Base-by-base conservation (phyloP, 495 filamentous ascomycete genomes). In the Aspergillus hancockii region DNA sequence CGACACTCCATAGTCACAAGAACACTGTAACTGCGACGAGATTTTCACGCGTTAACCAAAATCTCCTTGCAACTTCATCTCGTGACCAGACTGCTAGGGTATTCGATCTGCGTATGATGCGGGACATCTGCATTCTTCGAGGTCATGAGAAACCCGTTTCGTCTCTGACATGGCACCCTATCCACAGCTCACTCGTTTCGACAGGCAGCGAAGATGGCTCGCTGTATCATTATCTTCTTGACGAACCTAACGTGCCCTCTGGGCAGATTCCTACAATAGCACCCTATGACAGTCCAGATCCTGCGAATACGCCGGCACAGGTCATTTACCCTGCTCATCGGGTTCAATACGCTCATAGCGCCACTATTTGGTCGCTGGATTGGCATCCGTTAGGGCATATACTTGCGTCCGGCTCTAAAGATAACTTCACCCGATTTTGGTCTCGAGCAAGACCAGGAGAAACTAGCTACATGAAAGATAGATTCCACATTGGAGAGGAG, bases 381-480 rank as follows among this genome's bases (percentile, higher is more conserved):
- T 98, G 94, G 90, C 94, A 98, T 66, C 94, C 94, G 1, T 79
- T 97, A 0, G 94, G 94, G 21, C 94, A 98, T 66, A 93, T 98
- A 59, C 82, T 98, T 25, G 92, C 92, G n/a, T 96, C 94, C n/a
- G 94, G 94, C 5, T 97, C 93, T 3, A 98, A 98, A 71, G 94
- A 98, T 72, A 88, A 93, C 49, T 91, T 95, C 47, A 97, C 94
- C 8, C 85, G 93, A 34, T 98, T 98, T 77, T 98, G 94, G 94
- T 90, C 91, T 14, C 85, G 94, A 19, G 79, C 90, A 8, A 79
- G 94, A 49, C 94, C 94, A 3, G 94, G 94, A 31, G 94, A 97
- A 63, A 84, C 81, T 52, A 86, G 88, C 55, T 88, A 86, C 67
- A 85, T 90, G 78, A 91, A 89, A 66, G 94, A 98, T 70, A 84